These are phyloP conservation scores for Cardamine chenopodiifolia DNA, from an alignment of 345 rosid species.

Conservation along the genomic window DNA sequence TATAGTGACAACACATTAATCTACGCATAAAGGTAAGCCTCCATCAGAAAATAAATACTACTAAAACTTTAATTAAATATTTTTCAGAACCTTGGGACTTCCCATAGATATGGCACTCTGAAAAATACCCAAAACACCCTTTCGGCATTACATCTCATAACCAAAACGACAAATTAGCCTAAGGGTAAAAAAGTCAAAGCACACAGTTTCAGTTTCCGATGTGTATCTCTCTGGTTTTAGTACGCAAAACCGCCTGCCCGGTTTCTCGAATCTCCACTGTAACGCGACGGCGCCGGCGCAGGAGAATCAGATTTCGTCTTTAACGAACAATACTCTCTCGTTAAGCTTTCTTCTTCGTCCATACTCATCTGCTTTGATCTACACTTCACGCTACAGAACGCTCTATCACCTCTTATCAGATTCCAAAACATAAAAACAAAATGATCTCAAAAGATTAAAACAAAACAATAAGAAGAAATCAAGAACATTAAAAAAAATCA, in stretches of 20 bases:
- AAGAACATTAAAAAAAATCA: not conserved
- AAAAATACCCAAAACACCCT: constrained; percentile 31
- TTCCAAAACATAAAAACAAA: not conserved
- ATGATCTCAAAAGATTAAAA: not conserved
- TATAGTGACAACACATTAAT: constrained; percentile 6
- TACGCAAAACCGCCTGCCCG: constrained; percentile 63
- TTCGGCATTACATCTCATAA: constrained; percentile 39
- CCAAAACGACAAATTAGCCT: constrained; percentile 41
- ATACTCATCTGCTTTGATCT: constrained; percentile 78
- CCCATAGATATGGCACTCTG: constrained; percentile 24
- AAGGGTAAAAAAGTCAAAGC: constrained; percentile 44
- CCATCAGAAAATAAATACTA: constrained; percentile 1
- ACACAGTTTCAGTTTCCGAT: not conserved
- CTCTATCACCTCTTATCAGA: constrained; percentile 69
- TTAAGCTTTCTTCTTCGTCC: constrained; percentile 73
- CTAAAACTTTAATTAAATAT: constrained; percentile 1
- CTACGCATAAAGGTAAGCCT: not conserved
- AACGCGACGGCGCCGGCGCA: constrained; percentile 29
- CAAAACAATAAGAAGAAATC: not conserved
- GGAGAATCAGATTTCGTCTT: constrained; percentile 42
- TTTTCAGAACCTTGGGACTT: constrained; percentile 20
- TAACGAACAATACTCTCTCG: constrained; percentile 52
- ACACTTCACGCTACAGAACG: constrained; percentile 90
- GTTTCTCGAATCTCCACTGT: constrained; percentile 56
- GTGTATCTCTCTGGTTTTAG: constrained; percentile 34